Conservation (phyloP, 306 rosid genomes). For the Glycine latifolia region DNA sequence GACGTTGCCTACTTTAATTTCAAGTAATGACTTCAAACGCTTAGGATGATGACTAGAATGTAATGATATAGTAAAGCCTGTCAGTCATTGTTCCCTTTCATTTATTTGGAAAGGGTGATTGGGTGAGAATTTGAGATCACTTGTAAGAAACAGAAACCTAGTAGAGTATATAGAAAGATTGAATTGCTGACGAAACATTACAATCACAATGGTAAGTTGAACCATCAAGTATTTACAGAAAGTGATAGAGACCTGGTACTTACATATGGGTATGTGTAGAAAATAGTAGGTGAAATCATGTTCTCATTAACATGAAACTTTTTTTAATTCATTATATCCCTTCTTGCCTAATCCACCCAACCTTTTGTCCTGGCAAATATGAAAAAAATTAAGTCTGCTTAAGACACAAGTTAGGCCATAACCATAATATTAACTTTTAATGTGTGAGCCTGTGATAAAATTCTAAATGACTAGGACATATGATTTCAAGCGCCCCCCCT, state of each 20-base stretch:
- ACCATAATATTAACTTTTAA: slow-evolving; percentile 7
- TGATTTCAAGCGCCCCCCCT: neutral
- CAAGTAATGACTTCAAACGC: slow-evolving; percentile 22
- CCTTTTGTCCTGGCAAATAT: slow-evolving; percentile 4
- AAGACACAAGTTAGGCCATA: slow-evolving; percentile 19
- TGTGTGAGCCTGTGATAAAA: neutral
- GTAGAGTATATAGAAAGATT: slow-evolving; percentile 44
- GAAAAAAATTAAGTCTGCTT: slow-evolving; percentile 23
- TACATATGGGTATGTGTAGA: slow-evolving; percentile 25
- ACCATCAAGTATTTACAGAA: slow-evolving; percentile 52
- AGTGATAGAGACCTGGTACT: slow-evolving; percentile 48
- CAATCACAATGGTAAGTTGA: slow-evolving; percentile 39
- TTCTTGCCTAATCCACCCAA: slow-evolving; percentile 6
- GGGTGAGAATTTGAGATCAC: slow-evolving; percentile 1
- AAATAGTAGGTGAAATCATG: slow-evolving; percentile 41
- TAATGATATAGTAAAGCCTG: slow-evolving; percentile 6
- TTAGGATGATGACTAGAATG: slow-evolving; percentile 10
- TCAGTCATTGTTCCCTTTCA: neutral
- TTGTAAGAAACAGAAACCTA: slow-evolving; percentile 33
- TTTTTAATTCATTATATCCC: neutral
- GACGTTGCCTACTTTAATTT: slow-evolving; percentile 15
- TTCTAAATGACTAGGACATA: slow-evolving; percentile 15
- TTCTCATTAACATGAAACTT: slow-evolving; percentile 10
- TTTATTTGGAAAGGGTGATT: slow-evolving; percentile 13
- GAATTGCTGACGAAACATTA: slow-evolving; percentile 37